These are phyloP conservation scores for Penicillium samsonianum DNA, from an alignment of 495 filamentous ascomycete genomes.

Conservation along the genomic window DNA sequence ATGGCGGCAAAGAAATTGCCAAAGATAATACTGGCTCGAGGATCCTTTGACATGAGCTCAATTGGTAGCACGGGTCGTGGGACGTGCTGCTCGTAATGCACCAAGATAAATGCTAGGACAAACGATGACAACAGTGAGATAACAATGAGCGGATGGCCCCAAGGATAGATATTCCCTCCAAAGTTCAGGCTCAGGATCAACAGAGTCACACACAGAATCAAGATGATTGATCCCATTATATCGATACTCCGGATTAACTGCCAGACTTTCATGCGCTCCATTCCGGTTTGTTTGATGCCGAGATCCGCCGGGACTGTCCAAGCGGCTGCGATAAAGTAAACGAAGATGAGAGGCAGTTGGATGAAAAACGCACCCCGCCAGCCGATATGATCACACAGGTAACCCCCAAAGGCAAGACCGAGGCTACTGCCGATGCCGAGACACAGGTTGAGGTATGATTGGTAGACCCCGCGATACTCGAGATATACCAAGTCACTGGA, in stretches of 20 bases:
- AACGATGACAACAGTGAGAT: conserved; percentile 58
- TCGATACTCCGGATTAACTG: conserved; percentile 69
- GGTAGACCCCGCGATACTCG: conserved; percentile 71
- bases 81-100: conserved; percentile 62
- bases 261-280: conserved; percentile 47
- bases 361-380: conserved; percentile 73
- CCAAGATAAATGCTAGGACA: conserved; percentile 57
- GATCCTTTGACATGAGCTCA: conserved; percentile 56
- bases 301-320: conserved; percentile 62
- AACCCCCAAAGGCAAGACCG: conserved; percentile 72
- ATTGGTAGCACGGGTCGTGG: conserved; percentile 72
- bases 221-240: conserved; percentile 61
- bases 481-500: conserved; percentile 75
- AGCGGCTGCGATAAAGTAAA: conserved; percentile 58
- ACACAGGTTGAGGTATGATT: conserved; percentile 73
- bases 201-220: conserved; percentile 64
- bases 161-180: conserved; percentile 74
- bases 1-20: conserved; percentile 66
- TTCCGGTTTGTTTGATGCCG: conserved; percentile 52
- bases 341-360: conserved; percentile 64
- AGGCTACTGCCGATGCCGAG: conserved; percentile 63
- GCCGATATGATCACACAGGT: conserved; percentile 70
- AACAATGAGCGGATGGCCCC: conserved; percentile 71
- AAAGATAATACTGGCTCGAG: conserved; percentile 67
- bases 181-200: conserved; percentile 75